Evolutionary conservation across 768 basidiomycete genomes (phyloP), one percentile per base, ranked within the genome.

Genomic region (Trametes maxima): DNA sequence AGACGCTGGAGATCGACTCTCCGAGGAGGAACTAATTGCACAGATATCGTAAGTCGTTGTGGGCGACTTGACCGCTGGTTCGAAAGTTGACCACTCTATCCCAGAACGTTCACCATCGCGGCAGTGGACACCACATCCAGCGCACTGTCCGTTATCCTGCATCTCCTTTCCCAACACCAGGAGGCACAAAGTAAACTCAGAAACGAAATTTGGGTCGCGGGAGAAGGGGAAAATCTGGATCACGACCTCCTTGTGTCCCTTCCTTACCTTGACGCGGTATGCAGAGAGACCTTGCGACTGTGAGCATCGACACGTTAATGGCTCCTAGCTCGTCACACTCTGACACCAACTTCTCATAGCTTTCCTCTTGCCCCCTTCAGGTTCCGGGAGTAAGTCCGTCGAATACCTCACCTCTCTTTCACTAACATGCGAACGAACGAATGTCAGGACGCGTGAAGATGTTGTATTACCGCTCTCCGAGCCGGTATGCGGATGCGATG

Each of bases 181-280:
- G 74, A 78, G 2, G 73, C 70, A 17, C 81, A 82, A 66, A 72
- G 74, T 4, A 76, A 67, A 46, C 67, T 81, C 21, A 72, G 80
- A 12, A 16, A 67, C 8, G 79, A 80, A 60, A 64, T 81, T 54
- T 1, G 52, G 68, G 22, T 75, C 75, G 21, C n/a, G 2, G 57
- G 60, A 4, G 62, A 51, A 2, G 65, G 65, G 10, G 65, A 54
- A 1, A 73, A 77, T 33, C 54, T 80, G 2, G 50, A 65, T 3
- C 79, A 79, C 53, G 79, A 80, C 45, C 68, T 70, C 13, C 67
- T 82, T 21, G 66, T 74, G 57, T 21, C 79, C 0, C 74, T 92
- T 2, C 80, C 86, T 0, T 89, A 87, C 66, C 82, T 92, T 13
- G 89, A 89, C 59, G 78, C 77, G 13, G 80, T 87, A 6, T 77